Percentiles rank a stretch among this genome's conserved stretches.
These are phyloP conservation scores for Glarea lozoyensis DNA, from an alignment of 495 filamentous ascomycete species.

Conservation along the genomic window DNA sequence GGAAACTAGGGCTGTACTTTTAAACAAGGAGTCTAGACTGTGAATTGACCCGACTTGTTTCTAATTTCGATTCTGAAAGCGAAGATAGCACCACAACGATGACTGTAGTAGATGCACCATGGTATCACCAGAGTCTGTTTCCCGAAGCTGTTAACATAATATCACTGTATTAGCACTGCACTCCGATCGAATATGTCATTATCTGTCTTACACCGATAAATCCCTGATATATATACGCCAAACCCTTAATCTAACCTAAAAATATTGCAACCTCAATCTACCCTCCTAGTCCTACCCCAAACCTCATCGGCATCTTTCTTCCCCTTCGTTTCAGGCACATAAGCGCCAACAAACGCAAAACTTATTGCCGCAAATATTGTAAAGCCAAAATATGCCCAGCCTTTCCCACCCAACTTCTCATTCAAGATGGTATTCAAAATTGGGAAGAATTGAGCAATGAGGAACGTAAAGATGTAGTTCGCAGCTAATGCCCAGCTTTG, in stretches of 20 bases:
- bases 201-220: no score
- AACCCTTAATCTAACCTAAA: neutral
- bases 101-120: no score
- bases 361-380: conserved; percentile 59
- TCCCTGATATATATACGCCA: neutral
- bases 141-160: no score
- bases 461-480: conserved; percentile 86
- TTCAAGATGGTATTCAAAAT: conserved; percentile 65
- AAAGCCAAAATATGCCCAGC: conserved; percentile 84
- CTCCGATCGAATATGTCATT: no score
- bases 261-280: conserved; percentile 26
- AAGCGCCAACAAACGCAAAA: conserved; percentile 54
- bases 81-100: no score
- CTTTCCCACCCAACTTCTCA: conserved; percentile 49
- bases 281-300: conserved; percentile 61
- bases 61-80: no score
- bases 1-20: no score
- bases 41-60: no score
- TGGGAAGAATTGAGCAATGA: conserved; percentile 90
- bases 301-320: conserved; percentile 78
- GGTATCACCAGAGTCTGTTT: no score
- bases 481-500: conserved; percentile 78
- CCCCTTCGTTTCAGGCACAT: conserved; percentile 78
- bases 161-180: no score
- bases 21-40: no score